Evolutionary conservation across 2,329 filamentous ascomycete species (phyloP).

Genomic region (Ophiosphaerella herpotricha): DNA sequence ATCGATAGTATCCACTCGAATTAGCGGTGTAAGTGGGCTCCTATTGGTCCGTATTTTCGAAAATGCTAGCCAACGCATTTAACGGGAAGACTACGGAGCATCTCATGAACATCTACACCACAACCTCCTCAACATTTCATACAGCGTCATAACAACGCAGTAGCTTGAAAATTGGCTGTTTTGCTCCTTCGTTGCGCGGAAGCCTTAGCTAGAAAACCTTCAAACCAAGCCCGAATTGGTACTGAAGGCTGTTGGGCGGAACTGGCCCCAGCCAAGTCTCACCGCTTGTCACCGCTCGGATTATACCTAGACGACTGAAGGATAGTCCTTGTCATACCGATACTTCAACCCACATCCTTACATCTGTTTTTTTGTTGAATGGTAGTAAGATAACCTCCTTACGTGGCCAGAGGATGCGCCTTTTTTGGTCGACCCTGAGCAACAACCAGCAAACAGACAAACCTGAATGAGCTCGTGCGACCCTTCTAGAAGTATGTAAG

Average conservation of each 20-base stretch:
- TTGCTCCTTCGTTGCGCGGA: neutral
- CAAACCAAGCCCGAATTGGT: too few relatives aligned
- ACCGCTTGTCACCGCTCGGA: too few relatives aligned
- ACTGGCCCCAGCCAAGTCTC: too few relatives aligned
- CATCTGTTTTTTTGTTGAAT: too few relatives aligned
- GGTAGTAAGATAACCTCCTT: too few relatives aligned
- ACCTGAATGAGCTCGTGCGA: neutral
- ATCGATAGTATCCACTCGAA: constrained; percentile 28
- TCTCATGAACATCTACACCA: constrained; percentile 24
- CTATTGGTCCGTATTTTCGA: constrained; percentile 33
- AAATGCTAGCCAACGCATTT: constrained; percentile 30
- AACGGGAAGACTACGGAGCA: constrained; percentile 5
- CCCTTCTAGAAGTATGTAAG: neutral
- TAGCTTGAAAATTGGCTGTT: neutral
- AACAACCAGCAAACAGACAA: too few relatives aligned
- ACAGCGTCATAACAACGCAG: constrained; percentile 12
- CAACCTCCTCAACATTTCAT: constrained; percentile 22
- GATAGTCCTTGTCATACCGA: too few relatives aligned
- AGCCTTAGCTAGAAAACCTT: neutral
- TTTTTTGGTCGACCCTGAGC: too few relatives aligned
- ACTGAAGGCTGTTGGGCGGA: too few relatives aligned
- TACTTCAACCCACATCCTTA: too few relatives aligned
- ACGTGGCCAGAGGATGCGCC: too few relatives aligned
- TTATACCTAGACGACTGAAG: too few relatives aligned
- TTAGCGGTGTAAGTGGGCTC: constrained; percentile 39